Conservation (phyloP, 2,329 filamentous ascomycete species). For the Xylariaceae sp. region DNA sequence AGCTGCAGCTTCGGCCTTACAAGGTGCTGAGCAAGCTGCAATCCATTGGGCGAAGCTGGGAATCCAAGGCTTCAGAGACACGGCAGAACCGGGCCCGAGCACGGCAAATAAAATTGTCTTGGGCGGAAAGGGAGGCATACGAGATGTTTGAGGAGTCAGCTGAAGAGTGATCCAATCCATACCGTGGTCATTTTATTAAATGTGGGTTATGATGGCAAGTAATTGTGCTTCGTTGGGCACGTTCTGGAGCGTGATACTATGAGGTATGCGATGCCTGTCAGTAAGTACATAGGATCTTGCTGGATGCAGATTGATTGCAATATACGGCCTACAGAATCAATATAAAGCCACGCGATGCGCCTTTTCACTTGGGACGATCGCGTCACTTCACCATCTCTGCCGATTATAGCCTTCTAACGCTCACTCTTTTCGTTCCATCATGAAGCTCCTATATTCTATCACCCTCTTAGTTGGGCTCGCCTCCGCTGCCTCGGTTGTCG, state of each 20-base stretch:
- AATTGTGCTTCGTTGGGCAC: conserved; percentile 16
- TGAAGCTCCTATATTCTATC: conserved; percentile 23
- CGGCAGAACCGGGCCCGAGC: conserved; percentile 11
- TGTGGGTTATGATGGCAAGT: conserved; percentile 11
- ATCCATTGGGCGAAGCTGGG: conserved; percentile 12
- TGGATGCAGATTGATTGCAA: background rate
- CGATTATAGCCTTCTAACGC: background rate
- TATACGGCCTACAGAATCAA: conserved; percentile 4
- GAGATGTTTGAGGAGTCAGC: conserved; percentile 8
- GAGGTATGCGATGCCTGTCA: too few relatives aligned
- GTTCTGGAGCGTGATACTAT: conserved; percentile 13
- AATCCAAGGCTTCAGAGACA: conserved; percentile 11
- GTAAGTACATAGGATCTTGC: conserved; percentile 7
- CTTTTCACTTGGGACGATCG: conserved; percentile 9
- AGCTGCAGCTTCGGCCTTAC: conserved; percentile 21
- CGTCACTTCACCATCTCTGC: conserved; percentile 6
- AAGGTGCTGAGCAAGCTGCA: conserved; percentile 21
- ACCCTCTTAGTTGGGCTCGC: conserved; percentile 21
- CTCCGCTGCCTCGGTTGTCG: conserved; percentile 15
- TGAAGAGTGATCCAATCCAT: conserved; percentile 13
- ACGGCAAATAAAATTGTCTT: conserved; percentile 14
- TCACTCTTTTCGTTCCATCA: conserved; percentile 7
- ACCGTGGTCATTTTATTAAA: conserved; percentile 14
- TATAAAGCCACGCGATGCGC: conserved; percentile 20
- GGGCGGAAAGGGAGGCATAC: conserved; percentile 8